Evolutionary conservation across 2,329 filamentous ascomycete species (phyloP).

Genomic region (Colletotrichum somersetense): DNA sequence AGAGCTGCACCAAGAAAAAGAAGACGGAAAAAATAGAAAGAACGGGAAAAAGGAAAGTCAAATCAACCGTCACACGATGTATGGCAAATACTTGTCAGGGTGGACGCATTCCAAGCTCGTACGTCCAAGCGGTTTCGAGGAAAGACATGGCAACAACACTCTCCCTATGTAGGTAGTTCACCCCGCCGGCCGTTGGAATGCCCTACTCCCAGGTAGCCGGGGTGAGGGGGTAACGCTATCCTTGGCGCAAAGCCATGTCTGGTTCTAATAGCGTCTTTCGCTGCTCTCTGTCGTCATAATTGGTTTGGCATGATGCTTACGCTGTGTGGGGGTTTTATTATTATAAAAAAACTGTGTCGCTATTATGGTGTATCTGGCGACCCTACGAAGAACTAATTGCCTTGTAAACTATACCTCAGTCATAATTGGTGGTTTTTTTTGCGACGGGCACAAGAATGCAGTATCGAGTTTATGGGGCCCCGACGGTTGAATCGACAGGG

Average conservation of each 20-base stretch:
- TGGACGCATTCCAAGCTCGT: conserved; percentile 13
- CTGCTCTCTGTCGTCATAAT: conserved; percentile 4
- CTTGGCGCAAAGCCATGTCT: conserved; percentile 22
- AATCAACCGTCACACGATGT: background rate
- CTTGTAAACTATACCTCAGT: no score
- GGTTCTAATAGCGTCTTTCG: background rate
- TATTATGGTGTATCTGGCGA: no score
- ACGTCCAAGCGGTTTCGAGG: conserved; percentile 9
- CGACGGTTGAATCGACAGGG: background rate
- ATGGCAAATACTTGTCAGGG: background rate
- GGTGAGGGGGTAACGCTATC: background rate
- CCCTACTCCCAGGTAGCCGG: background rate
- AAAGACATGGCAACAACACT: conserved; percentile 7
- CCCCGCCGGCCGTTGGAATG: conserved; percentile 29
- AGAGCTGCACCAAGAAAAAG: background rate
- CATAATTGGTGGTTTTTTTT: background rate
- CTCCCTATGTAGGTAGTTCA: background rate
- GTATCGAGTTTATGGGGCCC: background rate
- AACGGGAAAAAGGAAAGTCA: background rate
- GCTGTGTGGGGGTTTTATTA: no score
- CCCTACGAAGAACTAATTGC: no score
- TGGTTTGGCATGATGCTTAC: no score
- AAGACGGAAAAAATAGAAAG: background rate
- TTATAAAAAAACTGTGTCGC: no score
- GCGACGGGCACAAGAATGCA: background rate